A percentile compares a stretch with the other conserved stretches of the same genome.
These are phyloP conservation scores for Huntiella moniliformis DNA, from an alignment of 2,329 filamentous ascomycete species.

Conservation along the genomic window DNA sequence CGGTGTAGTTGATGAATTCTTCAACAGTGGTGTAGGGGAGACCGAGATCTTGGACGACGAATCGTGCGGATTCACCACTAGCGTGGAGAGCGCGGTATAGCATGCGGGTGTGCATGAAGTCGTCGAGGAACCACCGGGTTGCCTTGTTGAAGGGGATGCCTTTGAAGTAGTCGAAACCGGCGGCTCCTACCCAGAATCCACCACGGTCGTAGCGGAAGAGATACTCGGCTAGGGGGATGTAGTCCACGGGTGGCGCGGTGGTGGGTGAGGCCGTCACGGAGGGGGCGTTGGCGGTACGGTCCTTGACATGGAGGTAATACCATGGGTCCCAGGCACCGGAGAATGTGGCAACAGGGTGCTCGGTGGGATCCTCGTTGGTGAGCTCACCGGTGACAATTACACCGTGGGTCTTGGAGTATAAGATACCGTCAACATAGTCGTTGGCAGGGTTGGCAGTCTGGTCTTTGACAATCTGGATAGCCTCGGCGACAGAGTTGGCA, in stretches of 20 bases:
- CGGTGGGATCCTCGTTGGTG: slow-evolving; percentile 30
- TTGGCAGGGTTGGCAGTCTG: slow-evolving; percentile 26
- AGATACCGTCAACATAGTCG: slow-evolving; percentile 58
- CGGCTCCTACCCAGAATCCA: slow-evolving; percentile 53
- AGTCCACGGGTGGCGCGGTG: slow-evolving; percentile 23
- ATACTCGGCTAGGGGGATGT: slow-evolving; percentile 51
- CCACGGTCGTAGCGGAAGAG: slow-evolving; percentile 61
- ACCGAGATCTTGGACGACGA: slow-evolving; percentile 50
- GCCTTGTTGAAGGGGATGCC: slow-evolving; percentile 44
- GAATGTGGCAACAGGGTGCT: slow-evolving; percentile 31
- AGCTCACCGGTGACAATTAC: slow-evolving; percentile 48
- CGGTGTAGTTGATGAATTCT: slow-evolving; percentile 36
- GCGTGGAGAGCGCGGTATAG: slow-evolving; percentile 54
- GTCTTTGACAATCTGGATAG: slow-evolving; percentile 28
- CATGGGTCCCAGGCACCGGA: slow-evolving; percentile 47
- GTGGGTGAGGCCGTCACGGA: slow-evolving; percentile 6
- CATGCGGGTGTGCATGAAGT: slow-evolving; percentile 57
- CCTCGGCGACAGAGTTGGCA: slow-evolving; percentile 27
- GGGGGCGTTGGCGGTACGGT: slow-evolving; percentile 20
- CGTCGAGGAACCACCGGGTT: slow-evolving; percentile 50
- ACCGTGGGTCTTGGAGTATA: slow-evolving; percentile 42
- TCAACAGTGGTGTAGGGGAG: slow-evolving; percentile 34
- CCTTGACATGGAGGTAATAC: slow-evolving; percentile 55
- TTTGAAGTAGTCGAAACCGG: slow-evolving; percentile 48
- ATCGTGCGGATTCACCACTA: slow-evolving; percentile 43